phyloP scores from a whole-genome alignment of 805 yeast species.

The Lachancea lanzarotensis region DNA sequence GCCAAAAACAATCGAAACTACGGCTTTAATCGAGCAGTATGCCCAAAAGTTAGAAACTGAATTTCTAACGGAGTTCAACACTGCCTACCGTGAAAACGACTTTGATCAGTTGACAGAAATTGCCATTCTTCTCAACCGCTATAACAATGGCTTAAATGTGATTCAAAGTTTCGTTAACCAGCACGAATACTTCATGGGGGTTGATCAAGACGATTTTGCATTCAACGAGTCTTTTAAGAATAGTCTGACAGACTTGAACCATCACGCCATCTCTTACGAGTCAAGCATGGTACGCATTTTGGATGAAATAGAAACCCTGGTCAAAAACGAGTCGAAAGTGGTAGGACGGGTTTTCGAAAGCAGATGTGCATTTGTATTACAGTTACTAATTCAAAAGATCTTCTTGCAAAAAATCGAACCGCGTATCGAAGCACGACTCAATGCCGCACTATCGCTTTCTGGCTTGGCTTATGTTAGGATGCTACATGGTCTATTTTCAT shows the following conservation, averaged over 20 bases:
- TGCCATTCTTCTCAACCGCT: conserved; percentile 67
- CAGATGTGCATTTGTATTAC: conserved; percentile 56
- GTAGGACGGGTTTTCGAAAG: conserved; percentile 68
- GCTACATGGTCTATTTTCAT: conserved; percentile 57
- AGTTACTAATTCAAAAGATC: conserved; percentile 64
- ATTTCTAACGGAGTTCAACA: conserved; percentile 61
- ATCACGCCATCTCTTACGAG: conserved; percentile 43
- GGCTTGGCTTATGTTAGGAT: conserved; percentile 70
- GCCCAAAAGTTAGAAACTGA: conserved; percentile 72
- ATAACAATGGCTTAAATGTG: conserved; percentile 79
- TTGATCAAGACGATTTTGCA: conserved; percentile 27
- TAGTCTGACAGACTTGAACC: conserved; percentile 52
- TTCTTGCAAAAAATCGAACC: conserved; percentile 65
- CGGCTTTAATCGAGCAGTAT: conserved; percentile 50
- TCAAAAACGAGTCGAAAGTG: conserved; percentile 65
- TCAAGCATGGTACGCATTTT: conserved; percentile 46
- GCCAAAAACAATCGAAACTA: conserved; percentile 35
- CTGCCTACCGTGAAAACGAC: conserved; percentile 65
- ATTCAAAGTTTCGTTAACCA: conserved; percentile 77
- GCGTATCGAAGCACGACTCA: conserved; percentile 51
- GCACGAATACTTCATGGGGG: conserved; percentile 56
- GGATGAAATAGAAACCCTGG: conserved; percentile 50
- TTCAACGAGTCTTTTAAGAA: conserved; percentile 52
- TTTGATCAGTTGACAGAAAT: conserved; percentile 66
- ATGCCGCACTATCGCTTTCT: conserved; percentile 55